These are phyloP conservation scores for Epicoccum sorghinum DNA, from an alignment of 2,329 filamentous ascomycete genomes.

Conservation along the genomic window DNA sequence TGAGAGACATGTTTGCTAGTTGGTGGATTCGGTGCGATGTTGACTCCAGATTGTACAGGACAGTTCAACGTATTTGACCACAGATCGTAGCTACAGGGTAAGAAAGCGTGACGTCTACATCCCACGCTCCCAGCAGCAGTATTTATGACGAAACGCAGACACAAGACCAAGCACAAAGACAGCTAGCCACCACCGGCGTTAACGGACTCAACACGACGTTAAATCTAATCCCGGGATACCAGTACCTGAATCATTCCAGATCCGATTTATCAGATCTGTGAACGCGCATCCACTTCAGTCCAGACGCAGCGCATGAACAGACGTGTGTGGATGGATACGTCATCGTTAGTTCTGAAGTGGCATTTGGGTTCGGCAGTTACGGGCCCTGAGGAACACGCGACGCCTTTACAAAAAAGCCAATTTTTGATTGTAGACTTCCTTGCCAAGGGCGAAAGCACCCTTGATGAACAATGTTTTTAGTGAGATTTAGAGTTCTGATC, in stretches of 20 bases:
- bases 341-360: conserved; percentile 1
- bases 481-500: too few relatives aligned
- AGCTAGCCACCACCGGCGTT: conserved; percentile 4
- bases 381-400: too few relatives aligned
- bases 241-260: neutral
- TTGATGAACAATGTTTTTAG: too few relatives aligned
- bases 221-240: too few relatives aligned
- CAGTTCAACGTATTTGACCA: too few relatives aligned
- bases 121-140: neutral
- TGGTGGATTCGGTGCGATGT: neutral
- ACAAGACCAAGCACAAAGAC: neutral
- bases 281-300: neutral
- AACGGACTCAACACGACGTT: neutral
- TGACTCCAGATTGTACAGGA: too few relatives aligned
- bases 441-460: too few relatives aligned
- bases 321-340: conserved; percentile 9
- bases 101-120: neutral
- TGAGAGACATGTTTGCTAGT: conserved; percentile 48
- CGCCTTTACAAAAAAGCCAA: too few relatives aligned
- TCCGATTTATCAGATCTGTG: too few relatives aligned
- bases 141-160: conserved; percentile 5
- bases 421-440: too few relatives aligned
- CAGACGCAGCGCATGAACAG: neutral
- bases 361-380: conserved; percentile 4
- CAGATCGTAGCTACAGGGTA: too few relatives aligned